Conservation (phyloP, 1,139 yeast species). For the Suhomyces maxii region DNA sequence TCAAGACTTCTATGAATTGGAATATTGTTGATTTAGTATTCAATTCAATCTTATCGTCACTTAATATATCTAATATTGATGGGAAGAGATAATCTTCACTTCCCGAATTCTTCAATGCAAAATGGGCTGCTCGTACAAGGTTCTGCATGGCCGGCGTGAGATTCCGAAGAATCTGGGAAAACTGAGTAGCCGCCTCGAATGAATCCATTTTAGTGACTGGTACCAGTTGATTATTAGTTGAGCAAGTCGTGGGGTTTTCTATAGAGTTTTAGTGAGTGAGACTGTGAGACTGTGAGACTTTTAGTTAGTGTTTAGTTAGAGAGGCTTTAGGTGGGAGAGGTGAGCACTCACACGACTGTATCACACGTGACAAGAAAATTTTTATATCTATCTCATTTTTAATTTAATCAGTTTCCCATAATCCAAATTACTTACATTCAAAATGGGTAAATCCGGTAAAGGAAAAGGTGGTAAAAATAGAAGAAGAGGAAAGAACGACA, state of each 20-base stretch:
- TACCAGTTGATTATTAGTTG: too few species aligned
- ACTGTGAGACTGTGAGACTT: too few species aligned
- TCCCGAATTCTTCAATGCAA: constrained; percentile 58
- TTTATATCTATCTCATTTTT: background rate
- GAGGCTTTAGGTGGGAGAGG: background rate
- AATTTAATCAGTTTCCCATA: background rate
- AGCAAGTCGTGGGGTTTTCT: too few species aligned
- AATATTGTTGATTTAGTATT: constrained; percentile 67
- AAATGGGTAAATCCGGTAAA: constrained; percentile 54
- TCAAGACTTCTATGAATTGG: constrained; percentile 64
- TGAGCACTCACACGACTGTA: background rate
- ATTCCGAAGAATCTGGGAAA: constrained; percentile 57
- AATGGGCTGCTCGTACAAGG: constrained; percentile 56
- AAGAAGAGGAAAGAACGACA: constrained; percentile 98
- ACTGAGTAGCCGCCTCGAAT: constrained; percentile 72
- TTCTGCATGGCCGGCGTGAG: constrained; percentile 65
- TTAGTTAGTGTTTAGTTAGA: too few species aligned
- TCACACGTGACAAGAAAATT: background rate
- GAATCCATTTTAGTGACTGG: constrained; percentile 56
- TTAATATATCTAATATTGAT: constrained; percentile 67
- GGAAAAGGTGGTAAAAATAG: constrained; percentile 79
- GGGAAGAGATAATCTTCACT: constrained; percentile 73
- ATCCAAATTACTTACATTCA: constrained; percentile 6
- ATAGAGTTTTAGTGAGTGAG: too few species aligned
- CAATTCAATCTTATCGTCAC: constrained; percentile 46